Evolutionary conservation across 2,329 filamentous ascomycete genomes (phyloP), one percentile per base, ranked within the genome.

Genomic region (Phaeosphaeriaceae sp.): DNA sequence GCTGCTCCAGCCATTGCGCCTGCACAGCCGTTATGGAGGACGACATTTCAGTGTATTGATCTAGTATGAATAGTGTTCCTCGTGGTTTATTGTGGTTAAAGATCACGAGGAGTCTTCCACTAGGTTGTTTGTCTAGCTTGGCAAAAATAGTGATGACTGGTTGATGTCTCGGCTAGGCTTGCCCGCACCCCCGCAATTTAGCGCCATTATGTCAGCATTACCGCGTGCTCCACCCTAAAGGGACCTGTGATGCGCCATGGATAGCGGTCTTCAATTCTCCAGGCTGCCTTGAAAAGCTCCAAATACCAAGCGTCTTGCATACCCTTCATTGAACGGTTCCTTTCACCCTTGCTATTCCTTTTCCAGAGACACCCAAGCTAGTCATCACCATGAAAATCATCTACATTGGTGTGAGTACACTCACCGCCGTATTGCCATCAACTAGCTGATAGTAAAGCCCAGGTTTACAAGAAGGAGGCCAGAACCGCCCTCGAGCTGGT

Each of bases 391-490:
- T 93, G 90, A 93, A 92, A 85, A 79, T 94, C 74, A 83, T 89
- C 75, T 94, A 94, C 77, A 90, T 95, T 71, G 90, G 90, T 66
- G 90, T 94, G 86, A 58, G 86, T 71, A 54, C 56, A 54, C 55
- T 61, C 59, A 60, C 56, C 63, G 54, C 61, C 46, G 39, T 48
- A 40, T 37, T 49, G 46, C 44, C 12, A 28, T 35, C 21, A 32
- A 17, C 35, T 30, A 23, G 8, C 58, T 68, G 42, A 64, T 40
- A 43, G 41, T 39, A 20, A 26, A 42, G 13, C 42, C 50, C 67
- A 95, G 91, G 84, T 96, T 74, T 81, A 94, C 71, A 89, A 88
- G 76, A 94, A 94, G 77, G 87, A 89, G 68, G 77, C 37, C 6
- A 86, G 88, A 76, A 89, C 90, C 40, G 79, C 89, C 41, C 78